phyloP scores from a whole-genome alignment of 768 basidiomycete species.

The Tephrocybe rancida region DNA sequence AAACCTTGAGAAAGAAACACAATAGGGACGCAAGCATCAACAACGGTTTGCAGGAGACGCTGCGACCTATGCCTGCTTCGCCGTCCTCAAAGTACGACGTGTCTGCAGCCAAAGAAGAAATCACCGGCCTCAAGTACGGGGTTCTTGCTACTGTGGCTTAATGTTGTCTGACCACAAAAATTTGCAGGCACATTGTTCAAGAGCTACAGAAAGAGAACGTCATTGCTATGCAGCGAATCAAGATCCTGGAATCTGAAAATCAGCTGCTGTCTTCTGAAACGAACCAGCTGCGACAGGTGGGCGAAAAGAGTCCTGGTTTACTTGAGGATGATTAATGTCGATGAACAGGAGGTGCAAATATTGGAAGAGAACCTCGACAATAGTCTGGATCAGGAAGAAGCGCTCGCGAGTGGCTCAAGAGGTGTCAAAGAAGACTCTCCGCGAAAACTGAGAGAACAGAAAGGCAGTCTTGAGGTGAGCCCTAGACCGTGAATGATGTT shows the following conservation, averaged over 20 bases:
- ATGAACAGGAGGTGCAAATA: slow-evolving; percentile 64
- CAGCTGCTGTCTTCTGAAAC: slow-evolving; percentile 64
- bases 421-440: slow-evolving; percentile 35
- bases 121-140: slow-evolving; percentile 79
- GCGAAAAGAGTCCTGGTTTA: not conserved
- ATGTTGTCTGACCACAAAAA: not conserved
- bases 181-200: slow-evolving; percentile 77
- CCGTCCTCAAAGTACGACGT: slow-evolving; percentile 56
- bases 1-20: slow-evolving; percentile 55
- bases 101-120: slow-evolving; percentile 59
- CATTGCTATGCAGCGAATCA: slow-evolving; percentile 59
- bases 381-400: slow-evolving; percentile 54
- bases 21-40: slow-evolving; percentile 58
- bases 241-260: slow-evolving; percentile 79
- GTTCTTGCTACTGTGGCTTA: not conserved
- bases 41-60: slow-evolving; percentile 35
- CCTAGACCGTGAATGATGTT: not conserved
- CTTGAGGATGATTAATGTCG: slow-evolving; percentile 1
- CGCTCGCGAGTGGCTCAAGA: slow-evolving; percentile 19
- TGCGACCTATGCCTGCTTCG: slow-evolving; percentile 20
- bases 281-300: slow-evolving; percentile 74
- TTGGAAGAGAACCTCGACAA: slow-evolving; percentile 79
- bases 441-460: slow-evolving; percentile 52
- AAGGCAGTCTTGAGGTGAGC: slow-evolving; percentile 54
- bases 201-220: slow-evolving; percentile 85